Conservation (phyloP, 768 basidiomycete genomes). For the Tylopilus plumbeoviolaceoides region DNA sequence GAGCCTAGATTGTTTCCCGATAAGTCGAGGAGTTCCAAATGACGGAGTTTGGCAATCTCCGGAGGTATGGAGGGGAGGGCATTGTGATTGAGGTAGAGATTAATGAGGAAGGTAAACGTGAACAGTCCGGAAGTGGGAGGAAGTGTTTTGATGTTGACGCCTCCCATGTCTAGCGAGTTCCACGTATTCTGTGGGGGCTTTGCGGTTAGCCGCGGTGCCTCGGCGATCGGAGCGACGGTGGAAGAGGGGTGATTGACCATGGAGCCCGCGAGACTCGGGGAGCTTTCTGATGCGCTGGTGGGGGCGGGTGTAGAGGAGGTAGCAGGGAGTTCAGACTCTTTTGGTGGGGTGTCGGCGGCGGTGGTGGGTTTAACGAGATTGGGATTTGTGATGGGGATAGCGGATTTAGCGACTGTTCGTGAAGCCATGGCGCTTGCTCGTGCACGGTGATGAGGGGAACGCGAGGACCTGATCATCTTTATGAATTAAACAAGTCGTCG, state of each 20-base stretch:
- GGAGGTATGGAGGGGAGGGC: slow-evolving; percentile 72
- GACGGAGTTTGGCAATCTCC: slow-evolving; percentile 77
- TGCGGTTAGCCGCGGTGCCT: slow-evolving; percentile 60
- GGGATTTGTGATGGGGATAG: slow-evolving; percentile 90
- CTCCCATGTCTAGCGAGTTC: slow-evolving; percentile 95
- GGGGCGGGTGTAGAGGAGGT: slow-evolving; percentile 31
- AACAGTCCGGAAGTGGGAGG: slow-evolving; percentile 73
- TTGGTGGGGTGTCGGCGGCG: slow-evolving; percentile 25
- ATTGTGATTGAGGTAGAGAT: slow-evolving; percentile 97
- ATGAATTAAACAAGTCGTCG: slow-evolving; percentile 13
- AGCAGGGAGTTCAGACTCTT: slow-evolving; percentile 28
- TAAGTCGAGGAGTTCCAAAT: slow-evolving; percentile 86
- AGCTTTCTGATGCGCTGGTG: slow-evolving; percentile 30
- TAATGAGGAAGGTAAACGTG: slow-evolving; percentile 88
- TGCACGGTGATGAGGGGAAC: slow-evolving; percentile 91
- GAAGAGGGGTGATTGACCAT: slow-evolving; percentile 66
- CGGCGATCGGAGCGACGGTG: slow-evolving; percentile 67
- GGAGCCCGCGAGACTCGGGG: slow-evolving; percentile 32
- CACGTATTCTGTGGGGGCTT: slow-evolving; percentile 76
- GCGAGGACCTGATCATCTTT: slow-evolving; percentile 79
- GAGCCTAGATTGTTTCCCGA: slow-evolving; percentile 80
- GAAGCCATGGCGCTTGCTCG: slow-evolving; percentile 93
- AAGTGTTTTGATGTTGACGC: slow-evolving; percentile 88
- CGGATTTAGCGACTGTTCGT: slow-evolving; percentile 79
- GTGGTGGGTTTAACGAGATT: slow-evolving; percentile 54